Base-by-base conservation (phyloP, 2,329 filamentous ascomycete genomes). In the Curvularia eragrostidis region DNA sequence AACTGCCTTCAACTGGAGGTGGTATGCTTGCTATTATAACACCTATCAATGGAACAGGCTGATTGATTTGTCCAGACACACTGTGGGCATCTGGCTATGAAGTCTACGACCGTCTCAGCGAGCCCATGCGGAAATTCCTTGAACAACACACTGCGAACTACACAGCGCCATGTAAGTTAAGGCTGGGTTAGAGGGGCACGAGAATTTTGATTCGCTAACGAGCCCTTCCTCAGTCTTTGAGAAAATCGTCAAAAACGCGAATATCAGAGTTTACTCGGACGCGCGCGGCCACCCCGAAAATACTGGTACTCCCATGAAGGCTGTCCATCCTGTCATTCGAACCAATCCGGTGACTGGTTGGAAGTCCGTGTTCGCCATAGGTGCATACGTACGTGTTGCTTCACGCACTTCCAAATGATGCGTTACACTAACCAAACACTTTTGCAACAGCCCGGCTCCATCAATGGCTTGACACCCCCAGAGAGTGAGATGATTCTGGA, bases 271-370 rank as follows among this genome's bases (percentile, higher is more conserved):
- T 5, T 54, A 54, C 36, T 19, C 52, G 9, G 44, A 70, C 76
- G 44, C 44, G 9, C 77, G 85, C 24, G 84, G 83, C 3, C 74
- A 80, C 0, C 81, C 83, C 0, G 77, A 79, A 49, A 86, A 86
- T 64, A 67, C 80, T 2, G 83, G 83, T 5, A 64, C 65, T 3
- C 71, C 79, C 2, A 67, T 85, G 5, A 75, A 73, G 18, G 78
- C 82, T 1, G 69, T 79, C 1, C 84, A 86, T 62, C 84, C 83
- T 0, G 78, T 85, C 2, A 74, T 86, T 2, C 78, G 84, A 10
- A 86, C 84, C 1, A 85, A 86, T 59, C 84, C 84, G 0, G 83
- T 86, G 0, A 86, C 83, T 0, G 83, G 83, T 0, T 85, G 83
- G 83, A 84, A 84, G 74, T 80, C 77, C 59, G 70, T 84, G 4